Evolutionary conservation across 768 basidiomycete species (phyloP), one percentile per base, ranked within the genome.

Genomic region (Mycena rebaudengoi): DNA sequence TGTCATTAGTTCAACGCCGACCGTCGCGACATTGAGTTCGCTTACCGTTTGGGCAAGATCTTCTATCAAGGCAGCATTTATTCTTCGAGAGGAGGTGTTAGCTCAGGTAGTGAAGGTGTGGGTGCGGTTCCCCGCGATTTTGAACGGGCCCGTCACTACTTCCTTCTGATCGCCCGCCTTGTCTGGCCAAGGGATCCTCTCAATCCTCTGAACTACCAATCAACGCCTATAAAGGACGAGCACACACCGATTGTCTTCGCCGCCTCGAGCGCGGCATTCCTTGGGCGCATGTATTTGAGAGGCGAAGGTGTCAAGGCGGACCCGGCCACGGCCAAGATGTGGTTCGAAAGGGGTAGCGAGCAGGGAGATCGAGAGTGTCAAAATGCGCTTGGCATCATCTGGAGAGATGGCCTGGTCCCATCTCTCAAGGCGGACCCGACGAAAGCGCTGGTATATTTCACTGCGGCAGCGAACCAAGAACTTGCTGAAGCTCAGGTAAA

Each of bases 1-100:
- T 63, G 11, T 55, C 46, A 66, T 21, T 65, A 97, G 91, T 99
- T 97, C 77, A 98, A 98, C 51, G 94, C 97, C 7, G 95, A 98
- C 70, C 88, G 95, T 26, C 95, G 94, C 26, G 94, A 96, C 69
- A 87, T 87, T 51, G 89, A 91, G 65, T 97, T 94, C 74, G 95
- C 95, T 2, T 95, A 92, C 76, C 88, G 94, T 16, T 85, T 99
- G 2, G 98, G 95, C n/a, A 91, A 94, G 77, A 92, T 99, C 11
- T 97, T 91, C 78, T 99, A 99, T 72, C 92, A 96, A 73, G 98
- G 98, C 18, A 95, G 93, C 60, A 91, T 98, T 33, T 98, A 98
- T 71, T 83, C 86, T 6, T 80, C 87, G 11, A 75, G 83, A 14
- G 95, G 95, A 4, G 96, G 97, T 11, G 88, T 92, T 39, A 87